Percentiles rank a stretch among this genome's conserved stretches.
phyloP scores from a whole-genome alignment of 2,329 filamentous ascomycete species.

The Penicillium sp. region DNA sequence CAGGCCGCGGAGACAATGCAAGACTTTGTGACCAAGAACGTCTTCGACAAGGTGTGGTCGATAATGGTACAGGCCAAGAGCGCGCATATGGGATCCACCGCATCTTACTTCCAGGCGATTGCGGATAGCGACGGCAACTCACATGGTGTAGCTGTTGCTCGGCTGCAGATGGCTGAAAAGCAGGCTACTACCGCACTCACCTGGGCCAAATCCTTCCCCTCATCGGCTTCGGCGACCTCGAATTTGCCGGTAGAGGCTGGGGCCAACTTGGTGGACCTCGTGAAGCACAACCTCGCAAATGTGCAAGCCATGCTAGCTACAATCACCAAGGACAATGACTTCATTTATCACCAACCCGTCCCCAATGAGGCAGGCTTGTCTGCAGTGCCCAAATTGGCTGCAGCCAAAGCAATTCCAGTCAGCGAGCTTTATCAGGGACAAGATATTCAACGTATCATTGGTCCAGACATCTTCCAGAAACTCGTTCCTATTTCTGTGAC shows the following conservation, averaged over 20 bases:
- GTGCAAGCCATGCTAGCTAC: constrained; percentile 79
- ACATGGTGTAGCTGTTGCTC: constrained; percentile 80
- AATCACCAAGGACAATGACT: constrained; percentile 90
- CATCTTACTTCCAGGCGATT: constrained; percentile 90
- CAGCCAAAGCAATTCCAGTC: constrained; percentile 94
- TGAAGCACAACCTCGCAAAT: constrained; percentile 76
- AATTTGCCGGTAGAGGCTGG: constrained; percentile 84
- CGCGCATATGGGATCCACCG: constrained; percentile 77
- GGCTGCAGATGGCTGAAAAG: constrained; percentile 77
- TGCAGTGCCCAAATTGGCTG: constrained; percentile 84
- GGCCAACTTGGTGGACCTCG: constrained; percentile 71
- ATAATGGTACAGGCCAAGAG: constrained; percentile 72
- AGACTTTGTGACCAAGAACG: constrained; percentile 84
- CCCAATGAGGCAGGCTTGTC: constrained; percentile 81
- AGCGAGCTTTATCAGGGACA: constrained; percentile 96
- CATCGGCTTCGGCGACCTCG: constrained; percentile 73
- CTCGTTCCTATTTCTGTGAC: constrained; percentile 96
- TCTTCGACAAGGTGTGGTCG: constrained; percentile 95
- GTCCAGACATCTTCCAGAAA: constrained; percentile 93
- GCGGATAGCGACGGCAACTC: constrained; percentile 87
- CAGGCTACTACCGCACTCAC: constrained; percentile 77
- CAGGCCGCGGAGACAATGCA: constrained; percentile 89
- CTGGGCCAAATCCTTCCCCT: constrained; percentile 77
- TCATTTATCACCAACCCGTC: constrained; percentile 93
- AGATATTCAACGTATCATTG: constrained; percentile 95